These are phyloP conservation scores for Diaporthe eres DNA, from an alignment of 2,329 filamentous ascomycete species.

Conservation along the genomic window DNA sequence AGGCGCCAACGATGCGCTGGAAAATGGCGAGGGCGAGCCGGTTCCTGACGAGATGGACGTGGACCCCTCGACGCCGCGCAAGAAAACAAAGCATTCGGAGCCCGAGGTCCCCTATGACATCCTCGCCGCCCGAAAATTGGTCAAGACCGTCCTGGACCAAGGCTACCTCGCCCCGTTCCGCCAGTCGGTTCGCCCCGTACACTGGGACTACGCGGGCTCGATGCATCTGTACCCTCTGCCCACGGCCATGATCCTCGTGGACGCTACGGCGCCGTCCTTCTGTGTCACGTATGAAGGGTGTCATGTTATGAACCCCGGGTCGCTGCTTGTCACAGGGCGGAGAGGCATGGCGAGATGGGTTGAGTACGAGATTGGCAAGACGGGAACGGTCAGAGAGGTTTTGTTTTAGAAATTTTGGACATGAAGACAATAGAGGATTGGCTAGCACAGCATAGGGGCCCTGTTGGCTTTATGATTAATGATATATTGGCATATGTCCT, in stretches of 20 bases:
- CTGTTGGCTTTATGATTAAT: conserved; percentile 1
- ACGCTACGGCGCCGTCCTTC: conserved; percentile 86
- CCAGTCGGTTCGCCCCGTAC: conserved; percentile 81
- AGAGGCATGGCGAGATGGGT: conserved; percentile 84
- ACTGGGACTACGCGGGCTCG: conserved; percentile 88
- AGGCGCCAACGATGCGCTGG: conserved; percentile 45
- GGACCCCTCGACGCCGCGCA: conserved; percentile 50
- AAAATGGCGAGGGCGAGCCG: conserved; percentile 45
- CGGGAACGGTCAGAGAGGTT: conserved; percentile 75
- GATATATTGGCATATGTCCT: background rate
- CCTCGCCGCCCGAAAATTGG: conserved; percentile 79
- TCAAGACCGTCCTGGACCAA: conserved; percentile 93
- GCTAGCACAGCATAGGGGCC: background rate
- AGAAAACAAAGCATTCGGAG: conserved; percentile 33
- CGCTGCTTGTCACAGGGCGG: conserved; percentile 78
- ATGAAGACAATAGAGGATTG: background rate
- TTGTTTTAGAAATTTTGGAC: conserved; percentile 58
- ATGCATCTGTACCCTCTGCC: conserved; percentile 91
- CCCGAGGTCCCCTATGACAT: conserved; percentile 61
- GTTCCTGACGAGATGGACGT: conserved; percentile 57
- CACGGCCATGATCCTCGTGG: conserved; percentile 85
- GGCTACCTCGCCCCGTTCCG: conserved; percentile 91
- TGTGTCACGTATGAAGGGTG: conserved; percentile 94
- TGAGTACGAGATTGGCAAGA: conserved; percentile 82
- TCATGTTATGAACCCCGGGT: conserved; percentile 93